Base-by-base conservation (phyloP, 768 basidiomycete genomes). In the Leccinum longicurvipes region DNA sequence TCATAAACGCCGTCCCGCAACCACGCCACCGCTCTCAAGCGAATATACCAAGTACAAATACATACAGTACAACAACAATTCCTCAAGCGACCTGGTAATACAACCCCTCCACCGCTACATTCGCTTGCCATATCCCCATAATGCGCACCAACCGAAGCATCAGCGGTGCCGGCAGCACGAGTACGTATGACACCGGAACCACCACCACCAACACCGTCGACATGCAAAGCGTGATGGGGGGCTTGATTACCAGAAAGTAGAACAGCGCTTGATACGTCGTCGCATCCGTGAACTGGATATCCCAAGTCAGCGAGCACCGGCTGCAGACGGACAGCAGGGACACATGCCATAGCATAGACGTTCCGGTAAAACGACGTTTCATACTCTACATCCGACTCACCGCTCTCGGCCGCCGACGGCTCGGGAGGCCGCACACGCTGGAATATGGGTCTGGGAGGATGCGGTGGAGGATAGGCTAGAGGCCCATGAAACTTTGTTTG, bases 191-290 rank as follows among this genome's bases (percentile, higher is more conserved):
- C 2, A 87, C 78, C 0, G 89, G 73, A 23, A 84, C 80, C 54
- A 89, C 57, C 14, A 81, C 71, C 15, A 89, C 36, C 49, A 89
- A 67, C 21, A 74, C 60, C 14, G 89, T 67, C 6, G 82, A 79
- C 32, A 91, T 73, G 17, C 87, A 73, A 25, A 93, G 70, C 1
- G 89, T 90, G 68, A 92, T 87, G 28, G 82, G 78, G 3, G 91
- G 89, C 68, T 93, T 93, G 75, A 93, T 84, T 49, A 92, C 87
- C 57, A 93, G 79, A 73, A 93, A 93, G 68, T 93, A 92, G 76
- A 93, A 92, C 3, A 93, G 78, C 0, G 91, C 86, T 73, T 89
- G 88, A 70, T 90, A 92, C 17, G 90, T 88, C 5, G 86, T 89
- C 36, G 86, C 74, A 63, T 92, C 90, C 41, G 86, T 85, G 71